Evolutionary conservation across 176 grass and related monocot species (phyloP).

Genomic region (Themeda triandra): DNA sequence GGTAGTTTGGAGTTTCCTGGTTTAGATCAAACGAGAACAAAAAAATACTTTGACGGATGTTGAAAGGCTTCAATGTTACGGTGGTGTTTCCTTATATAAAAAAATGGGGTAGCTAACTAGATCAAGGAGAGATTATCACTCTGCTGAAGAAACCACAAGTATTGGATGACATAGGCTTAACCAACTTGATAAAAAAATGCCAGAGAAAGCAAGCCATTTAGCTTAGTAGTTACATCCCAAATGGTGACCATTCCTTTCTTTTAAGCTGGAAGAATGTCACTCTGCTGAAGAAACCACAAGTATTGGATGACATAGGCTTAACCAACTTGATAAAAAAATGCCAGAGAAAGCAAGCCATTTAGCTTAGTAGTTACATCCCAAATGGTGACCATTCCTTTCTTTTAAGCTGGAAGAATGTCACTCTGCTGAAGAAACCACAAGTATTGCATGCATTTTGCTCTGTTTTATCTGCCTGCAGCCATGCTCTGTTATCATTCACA

Average conservation of each 20-base stretch:
- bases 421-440: not conserved
- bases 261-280: not conserved
- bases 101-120: not conserved
- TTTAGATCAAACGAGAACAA: not conserved
- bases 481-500: slow-evolving; percentile 13
- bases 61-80: not conserved
- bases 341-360: not conserved
- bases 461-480: not conserved
- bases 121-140: not conserved
- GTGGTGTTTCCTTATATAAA: too few species aligned
- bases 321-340: too few species aligned
- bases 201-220: not conserved
- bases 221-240: not conserved
- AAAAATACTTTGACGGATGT: not conserved
- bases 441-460: not conserved
- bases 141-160: too few species aligned
- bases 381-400: not conserved
- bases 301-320: too few species aligned
- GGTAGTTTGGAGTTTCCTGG: not conserved
- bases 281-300: too few species aligned
- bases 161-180: too few species aligned
- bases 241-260: not conserved
- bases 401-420: not conserved
- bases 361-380: not conserved
- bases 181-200: too few species aligned